Percentiles rank a stretch among this genome's conserved stretches.
Conservation (phyloP, 169 alveolate species). For the Cryptosporidium xiaoi region DNA sequence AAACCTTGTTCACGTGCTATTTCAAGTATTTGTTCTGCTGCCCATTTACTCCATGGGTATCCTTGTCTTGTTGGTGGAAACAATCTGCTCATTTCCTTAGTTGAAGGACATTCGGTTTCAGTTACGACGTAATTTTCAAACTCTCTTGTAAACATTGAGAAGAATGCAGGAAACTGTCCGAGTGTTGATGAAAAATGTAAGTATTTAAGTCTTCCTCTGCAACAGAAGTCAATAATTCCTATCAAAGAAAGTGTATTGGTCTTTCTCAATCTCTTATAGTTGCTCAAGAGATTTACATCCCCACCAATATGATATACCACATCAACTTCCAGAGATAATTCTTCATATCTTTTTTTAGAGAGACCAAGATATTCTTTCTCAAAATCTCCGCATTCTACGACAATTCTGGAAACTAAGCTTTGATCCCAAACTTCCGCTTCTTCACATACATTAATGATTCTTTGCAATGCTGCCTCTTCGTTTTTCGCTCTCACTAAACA, state of each 20-base stretch:
- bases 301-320: conserved; percentile 83
- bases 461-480: conserved; percentile 75
- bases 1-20: conserved; percentile 77
- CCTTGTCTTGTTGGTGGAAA: conserved; percentile 80
- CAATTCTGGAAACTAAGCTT: conserved; percentile 74
- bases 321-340: conserved; percentile 75
- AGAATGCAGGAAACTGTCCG: conserved; percentile 82
- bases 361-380: conserved; percentile 77
- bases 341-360: conserved; percentile 75
- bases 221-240: conserved; percentile 77
- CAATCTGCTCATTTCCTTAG: conserved; percentile 78
- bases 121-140: conserved; percentile 68
- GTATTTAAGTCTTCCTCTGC: conserved; percentile 75
- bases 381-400: conserved; percentile 78
- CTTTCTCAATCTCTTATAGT: conserved; percentile 78
- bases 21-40: conserved; percentile 79
- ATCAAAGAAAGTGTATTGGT: conserved; percentile 77
- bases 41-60: conserved; percentile 84
- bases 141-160: conserved; percentile 78
- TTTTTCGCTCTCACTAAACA: conserved; percentile 80
- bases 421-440: conserved; percentile 81
- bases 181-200: conserved; percentile 81
- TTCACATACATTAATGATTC: conserved; percentile 78
- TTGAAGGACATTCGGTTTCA: conserved; percentile 77
- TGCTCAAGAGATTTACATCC: conserved; percentile 80